Percentiles rank a stretch among this genome's conserved stretches.
These are phyloP conservation scores for Cadophora malorum DNA, from an alignment of 2,329 filamentous ascomycete species.

Conservation along the genomic window DNA sequence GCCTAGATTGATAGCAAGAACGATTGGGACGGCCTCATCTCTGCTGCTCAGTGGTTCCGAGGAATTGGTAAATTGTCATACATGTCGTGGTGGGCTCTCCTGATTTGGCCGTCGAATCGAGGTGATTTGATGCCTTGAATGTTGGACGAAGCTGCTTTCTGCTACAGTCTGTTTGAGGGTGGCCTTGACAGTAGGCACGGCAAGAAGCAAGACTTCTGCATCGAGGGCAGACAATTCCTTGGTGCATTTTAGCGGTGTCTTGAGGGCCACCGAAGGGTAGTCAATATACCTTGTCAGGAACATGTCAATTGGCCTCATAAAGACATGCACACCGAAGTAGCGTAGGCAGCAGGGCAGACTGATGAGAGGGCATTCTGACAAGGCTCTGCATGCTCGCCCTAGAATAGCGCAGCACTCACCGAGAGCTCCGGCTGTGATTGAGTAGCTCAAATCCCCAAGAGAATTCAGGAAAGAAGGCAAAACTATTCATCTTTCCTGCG, in stretches of 20 bases:
- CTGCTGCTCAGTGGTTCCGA: not conserved
- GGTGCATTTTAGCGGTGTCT: not conserved
- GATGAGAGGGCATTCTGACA: not conserved
- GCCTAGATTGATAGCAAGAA: not conserved
- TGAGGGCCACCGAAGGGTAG: not conserved
- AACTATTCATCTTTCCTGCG: not conserved
- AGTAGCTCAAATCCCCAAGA: not conserved
- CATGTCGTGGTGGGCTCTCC: not conserved
- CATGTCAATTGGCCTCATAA: not conserved
- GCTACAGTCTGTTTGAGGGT: not conserved
- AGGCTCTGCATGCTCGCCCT: not conserved
- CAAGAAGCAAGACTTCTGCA: not conserved
- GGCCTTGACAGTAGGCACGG: not conserved
- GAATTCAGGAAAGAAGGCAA: conserved; percentile 3
- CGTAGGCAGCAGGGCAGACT: not conserved
- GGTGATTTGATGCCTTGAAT: not conserved
- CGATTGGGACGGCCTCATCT: not conserved
- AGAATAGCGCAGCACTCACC: not conserved
- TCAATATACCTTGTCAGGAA: not conserved
- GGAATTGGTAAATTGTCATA: not conserved
- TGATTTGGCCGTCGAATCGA: not conserved
- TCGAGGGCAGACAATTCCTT: not conserved
- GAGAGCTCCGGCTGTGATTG: conserved; percentile 1
- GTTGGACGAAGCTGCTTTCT: not conserved
- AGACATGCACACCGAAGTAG: not conserved